Base-by-base conservation (phyloP, 805 yeast species). In the Ogataea kodamae region DNA sequence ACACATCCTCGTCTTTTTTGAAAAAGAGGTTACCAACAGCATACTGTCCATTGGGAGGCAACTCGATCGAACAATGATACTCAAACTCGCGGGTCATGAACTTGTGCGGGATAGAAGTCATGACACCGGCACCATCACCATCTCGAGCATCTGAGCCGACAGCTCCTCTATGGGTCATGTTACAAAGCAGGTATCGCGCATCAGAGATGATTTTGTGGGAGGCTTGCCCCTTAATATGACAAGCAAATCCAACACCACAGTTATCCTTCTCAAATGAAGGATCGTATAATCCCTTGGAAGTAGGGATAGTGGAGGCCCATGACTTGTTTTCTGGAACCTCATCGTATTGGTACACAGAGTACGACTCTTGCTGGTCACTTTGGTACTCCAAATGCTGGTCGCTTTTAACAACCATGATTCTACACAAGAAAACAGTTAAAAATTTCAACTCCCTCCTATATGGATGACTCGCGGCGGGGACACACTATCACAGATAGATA, bases 131-230 rank as follows among this genome's bases (percentile, higher is more conserved):
- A 64, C 98, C 98, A 59, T 90, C 98, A 63, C 98, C 98, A 59
- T 90, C 96, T 52, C 88, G 78, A 14, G 97, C 95, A 55, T 89
- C 96, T 1, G 87, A 71, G 40, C 96, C 95, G 41, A 89, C 96
- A 24, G 97, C 97, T 57, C 98, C 98, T 67, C 98, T 78, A 63
- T 90, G 98, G 42, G 97, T 85, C 98, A 90, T 92, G 66, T 92
- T 90, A 68, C 97, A 89, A 35, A 90, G 76, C 52, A 90, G 67
- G 56, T 75, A 77, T 48, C 78, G 70, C 25, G 96, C 96, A 65
- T 92, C 97, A 25, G 94, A 78, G 40, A 90, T 88, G 50, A 90
- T 87, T 57, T 89, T 88, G 68, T 92, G 98, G 34, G 94, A 81
- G 17, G 78, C 74, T 18, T 70, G 57, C 37, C 97, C 97, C 61